Conservation (phyloP, 139 green algal species). For the Microglena sp. region DNA sequence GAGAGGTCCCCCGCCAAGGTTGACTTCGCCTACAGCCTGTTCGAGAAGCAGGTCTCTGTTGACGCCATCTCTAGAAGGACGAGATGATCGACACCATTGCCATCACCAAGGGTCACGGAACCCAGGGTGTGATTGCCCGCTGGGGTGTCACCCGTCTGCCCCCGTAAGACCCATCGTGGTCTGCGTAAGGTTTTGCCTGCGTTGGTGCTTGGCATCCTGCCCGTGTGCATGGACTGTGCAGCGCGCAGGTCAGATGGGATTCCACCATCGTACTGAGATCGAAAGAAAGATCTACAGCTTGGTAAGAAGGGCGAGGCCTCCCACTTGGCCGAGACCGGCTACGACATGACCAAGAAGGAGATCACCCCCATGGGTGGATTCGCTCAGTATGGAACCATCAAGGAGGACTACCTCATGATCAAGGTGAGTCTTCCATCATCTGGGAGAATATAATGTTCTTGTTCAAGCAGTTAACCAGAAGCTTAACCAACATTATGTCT, state of each 20-base stretch:
- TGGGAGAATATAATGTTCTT: too few species aligned
- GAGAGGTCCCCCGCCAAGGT: slow-evolving; percentile 95
- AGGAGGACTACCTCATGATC: slow-evolving; percentile 97
- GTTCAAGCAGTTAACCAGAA: too few species aligned
- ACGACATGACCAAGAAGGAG: slow-evolving; percentile 92
- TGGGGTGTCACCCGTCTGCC: slow-evolving; percentile 98
- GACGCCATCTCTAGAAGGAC: slow-evolving; percentile 71
- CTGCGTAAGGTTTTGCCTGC: slow-evolving; percentile 98
- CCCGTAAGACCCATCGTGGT: slow-evolving; percentile 98
- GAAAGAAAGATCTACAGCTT: slow-evolving; percentile 99
- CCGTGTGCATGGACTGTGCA: slow-evolving; percentile 94
- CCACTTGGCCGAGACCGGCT: slow-evolving; percentile 84
- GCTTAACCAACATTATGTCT: too few species aligned
- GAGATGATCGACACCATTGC: slow-evolving; percentile 99
- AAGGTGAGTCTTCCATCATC: slow-evolving; percentile 51
- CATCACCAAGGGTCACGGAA: slow-evolving; percentile 91
- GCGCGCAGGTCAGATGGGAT: slow-evolving; percentile 90
- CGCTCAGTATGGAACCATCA: slow-evolving; percentile 93
- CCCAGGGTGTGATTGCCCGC: slow-evolving; percentile 93
- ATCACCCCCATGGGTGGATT: slow-evolving; percentile 99
- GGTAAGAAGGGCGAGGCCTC: slow-evolving; percentile 87
- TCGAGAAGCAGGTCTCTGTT: slow-evolving; percentile 89
- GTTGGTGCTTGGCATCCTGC: slow-evolving; percentile 98
- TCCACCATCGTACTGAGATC: slow-evolving; percentile 98
- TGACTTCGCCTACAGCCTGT: slow-evolving; percentile 84